Conservation (phyloP, 163 green algal genomes). For the Botryococcus braunii region DNA sequence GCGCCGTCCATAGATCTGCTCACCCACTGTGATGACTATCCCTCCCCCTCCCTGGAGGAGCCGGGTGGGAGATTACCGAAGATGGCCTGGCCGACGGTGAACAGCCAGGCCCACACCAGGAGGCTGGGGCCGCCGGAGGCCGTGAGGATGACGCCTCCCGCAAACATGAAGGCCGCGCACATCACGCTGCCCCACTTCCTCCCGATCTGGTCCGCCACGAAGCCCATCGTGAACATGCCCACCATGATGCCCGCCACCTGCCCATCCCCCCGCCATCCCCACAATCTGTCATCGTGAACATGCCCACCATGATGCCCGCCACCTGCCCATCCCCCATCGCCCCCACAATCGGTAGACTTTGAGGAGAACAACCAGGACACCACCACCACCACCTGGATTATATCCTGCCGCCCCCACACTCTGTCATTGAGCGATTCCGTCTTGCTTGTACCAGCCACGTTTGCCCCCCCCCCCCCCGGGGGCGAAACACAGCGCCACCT, state of each 20-base stretch:
- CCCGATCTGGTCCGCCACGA: constrained; percentile 46
- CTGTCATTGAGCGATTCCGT: no score
- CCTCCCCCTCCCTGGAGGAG: no score
- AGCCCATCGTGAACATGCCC: constrained; percentile 45
- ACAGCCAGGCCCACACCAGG: constrained; percentile 6
- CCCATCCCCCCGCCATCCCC: constrained; percentile 14
- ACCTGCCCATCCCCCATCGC: constrained; percentile 7
- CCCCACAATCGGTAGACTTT: neutral
- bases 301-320: constrained; percentile 48
- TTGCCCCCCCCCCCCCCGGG: no score
- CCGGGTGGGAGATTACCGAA: no score
- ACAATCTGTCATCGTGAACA: constrained; percentile 45
- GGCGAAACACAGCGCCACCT: no score
- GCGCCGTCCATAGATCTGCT: no score
- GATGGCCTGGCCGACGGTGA: neutral
- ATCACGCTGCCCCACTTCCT: constrained; percentile 44
- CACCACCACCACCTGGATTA: no score
- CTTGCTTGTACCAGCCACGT: no score
- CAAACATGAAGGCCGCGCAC: constrained; percentile 44
- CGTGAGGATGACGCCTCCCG: constrained; percentile 36
- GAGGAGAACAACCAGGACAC: constrained; percentile 9
- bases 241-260: constrained; percentile 42
- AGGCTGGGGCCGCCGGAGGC: constrained; percentile 4
- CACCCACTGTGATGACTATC: no score
- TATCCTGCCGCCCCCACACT: no score